Conservation (phyloP, 495 filamentous ascomycete genomes). For the Aspergillus baeticus region DNA sequence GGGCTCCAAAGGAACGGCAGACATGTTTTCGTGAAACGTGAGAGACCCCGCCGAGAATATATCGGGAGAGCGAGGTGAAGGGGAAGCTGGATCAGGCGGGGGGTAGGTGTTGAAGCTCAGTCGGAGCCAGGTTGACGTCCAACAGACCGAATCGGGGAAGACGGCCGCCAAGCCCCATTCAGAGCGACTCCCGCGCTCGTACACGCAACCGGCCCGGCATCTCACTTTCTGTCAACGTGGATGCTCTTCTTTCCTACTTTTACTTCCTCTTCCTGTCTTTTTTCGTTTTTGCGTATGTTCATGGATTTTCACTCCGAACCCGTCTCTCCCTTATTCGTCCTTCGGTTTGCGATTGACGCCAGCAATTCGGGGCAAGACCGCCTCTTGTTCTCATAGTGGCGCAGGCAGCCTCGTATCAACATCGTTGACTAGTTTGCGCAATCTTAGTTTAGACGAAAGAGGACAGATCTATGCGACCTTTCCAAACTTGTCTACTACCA, state of each 20-base stretch:
- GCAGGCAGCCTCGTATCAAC: slow-evolving; percentile 13
- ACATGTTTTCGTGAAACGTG: slow-evolving; percentile 18
- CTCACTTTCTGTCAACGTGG: slow-evolving; percentile 1
- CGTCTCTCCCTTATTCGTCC: slow-evolving; percentile 12
- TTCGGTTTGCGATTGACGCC: slow-evolving; percentile 5
- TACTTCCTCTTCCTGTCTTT: background rate
- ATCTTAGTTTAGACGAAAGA: slow-evolving; percentile 23
- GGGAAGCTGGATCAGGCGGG: slow-evolving; percentile 2
- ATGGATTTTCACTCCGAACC: slow-evolving; percentile 10
- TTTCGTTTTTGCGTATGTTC: background rate
- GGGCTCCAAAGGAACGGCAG: slow-evolving; percentile 80
- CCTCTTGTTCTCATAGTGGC: slow-evolving; percentile 13
- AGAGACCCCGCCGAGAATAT: background rate
- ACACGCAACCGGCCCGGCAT: slow-evolving; percentile 23
- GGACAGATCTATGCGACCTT: background rate
- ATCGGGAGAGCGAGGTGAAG: background rate
- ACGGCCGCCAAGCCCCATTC: slow-evolving; percentile 21
- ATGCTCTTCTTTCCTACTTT: background rate
- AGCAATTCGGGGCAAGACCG: background rate
- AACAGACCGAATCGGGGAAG: slow-evolving; percentile 13
- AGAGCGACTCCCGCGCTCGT: slow-evolving; percentile 15
- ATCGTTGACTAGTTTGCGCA: slow-evolving; percentile 10
- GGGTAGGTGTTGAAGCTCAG: background rate
- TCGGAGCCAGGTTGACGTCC: slow-evolving; percentile 9
- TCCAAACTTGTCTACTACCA: background rate